Evolutionary conservation across 345 rosid species (phyloP), one percentile per base, ranked within the genome.

Genomic region (Salix caprea): DNA sequence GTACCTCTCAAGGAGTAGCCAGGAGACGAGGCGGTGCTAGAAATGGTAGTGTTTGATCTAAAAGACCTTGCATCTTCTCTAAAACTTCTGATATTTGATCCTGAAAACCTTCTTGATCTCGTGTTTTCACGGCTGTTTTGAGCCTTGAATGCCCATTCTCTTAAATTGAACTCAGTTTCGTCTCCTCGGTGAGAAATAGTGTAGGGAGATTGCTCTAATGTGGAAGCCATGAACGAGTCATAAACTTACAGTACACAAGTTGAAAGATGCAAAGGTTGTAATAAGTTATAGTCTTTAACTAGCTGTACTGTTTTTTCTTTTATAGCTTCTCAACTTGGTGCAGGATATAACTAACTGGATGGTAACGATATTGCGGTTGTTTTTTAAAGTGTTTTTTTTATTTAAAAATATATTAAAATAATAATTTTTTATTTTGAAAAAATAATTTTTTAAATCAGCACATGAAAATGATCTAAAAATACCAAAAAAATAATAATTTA

Each of bases 21-120:
- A 72, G 99, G 99, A 83, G 99, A 96, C 13, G 99, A 96, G 26
- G 95, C 91, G 78, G 98, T 89, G 85, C 97, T 96, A 66, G 92
- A 89, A 83, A 91, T 85, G 90, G 90, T 82, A 65, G 88, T 75
- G 88, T 76, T 82, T 67, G 95, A 85, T 81, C 92, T 83, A 76
- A 81, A 91, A 78, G 91, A 86, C 78, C 84, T 86, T 28, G 88
- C 79, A 58, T 90, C 94, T 82, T 92, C 99, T 86, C 95, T 72
- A 32, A 87, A 87, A 83, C 92, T 91, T 80, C 86, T 87, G 77
- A 91, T 83, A 79, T 91, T 77, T 9, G 99, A 92, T 26, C 90
- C 97, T 26, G 97, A 96, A 77, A 92, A 89, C 77, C 98, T 87
- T 84, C 98, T 80, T 21, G 86, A 85, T 73, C 44, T 81, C 9